Conservation (phyloP, 257 asterid genomes). For the Salvia rosmarinus region DNA sequence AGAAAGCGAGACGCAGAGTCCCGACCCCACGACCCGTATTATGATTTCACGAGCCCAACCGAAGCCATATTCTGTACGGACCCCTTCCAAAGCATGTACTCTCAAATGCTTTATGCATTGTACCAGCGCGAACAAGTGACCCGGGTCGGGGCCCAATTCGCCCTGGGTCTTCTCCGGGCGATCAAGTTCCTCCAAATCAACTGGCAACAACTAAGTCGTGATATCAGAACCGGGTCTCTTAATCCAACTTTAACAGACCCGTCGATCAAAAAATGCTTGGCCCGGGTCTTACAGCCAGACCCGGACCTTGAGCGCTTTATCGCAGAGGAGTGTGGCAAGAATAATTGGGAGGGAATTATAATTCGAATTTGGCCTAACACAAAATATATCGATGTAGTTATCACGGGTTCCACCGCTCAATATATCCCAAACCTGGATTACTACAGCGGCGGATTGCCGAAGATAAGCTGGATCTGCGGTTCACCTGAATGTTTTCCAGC, state of each 20-base stretch:
- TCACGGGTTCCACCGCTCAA: conserved; percentile 54
- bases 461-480: conserved; percentile 42
- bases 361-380: conserved; percentile 52
- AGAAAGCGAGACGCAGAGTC: neutral
- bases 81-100: conserved; percentile 47
- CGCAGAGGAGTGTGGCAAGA: conserved; percentile 32
- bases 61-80: conserved; percentile 49
- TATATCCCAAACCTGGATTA: conserved; percentile 48
- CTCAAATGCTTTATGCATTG: conserved; percentile 54
- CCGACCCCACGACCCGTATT: conserved; percentile 41
- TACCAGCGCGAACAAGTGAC: conserved; percentile 41
- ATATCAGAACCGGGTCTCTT: conserved; percentile 47
- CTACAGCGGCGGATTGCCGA: conserved; percentile 47
- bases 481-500: conserved; percentile 50
- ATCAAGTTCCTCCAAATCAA: conserved; percentile 45
- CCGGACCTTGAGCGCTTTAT: conserved; percentile 39
- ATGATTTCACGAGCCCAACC: conserved; percentile 43
- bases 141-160: conserved; percentile 48
- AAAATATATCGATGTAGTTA: conserved; percentile 41
- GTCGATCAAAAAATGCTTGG: conserved; percentile 36
- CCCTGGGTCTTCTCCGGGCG: conserved; percentile 46
- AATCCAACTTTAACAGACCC: conserved; percentile 27
- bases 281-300: conserved; percentile 39
- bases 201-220: conserved; percentile 41
- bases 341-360: conserved; percentile 45